Conservation (phyloP, 176 grass and related monocot genomes). For the Dactylis glomerata region DNA sequence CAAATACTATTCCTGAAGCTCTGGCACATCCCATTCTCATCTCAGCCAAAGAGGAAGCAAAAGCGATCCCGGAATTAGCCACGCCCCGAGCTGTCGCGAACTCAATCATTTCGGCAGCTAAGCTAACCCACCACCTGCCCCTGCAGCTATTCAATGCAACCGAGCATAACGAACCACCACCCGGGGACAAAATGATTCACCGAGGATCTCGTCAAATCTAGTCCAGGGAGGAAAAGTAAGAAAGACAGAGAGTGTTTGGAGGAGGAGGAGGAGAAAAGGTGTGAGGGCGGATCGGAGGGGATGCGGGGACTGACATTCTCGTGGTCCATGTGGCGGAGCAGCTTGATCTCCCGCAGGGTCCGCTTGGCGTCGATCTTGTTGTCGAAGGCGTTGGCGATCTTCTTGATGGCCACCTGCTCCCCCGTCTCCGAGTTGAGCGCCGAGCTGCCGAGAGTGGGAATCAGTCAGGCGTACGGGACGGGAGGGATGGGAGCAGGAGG, state of each 20-base stretch:
- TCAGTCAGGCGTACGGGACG: not conserved
- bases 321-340: conserved; percentile 98
- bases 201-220: not conserved
- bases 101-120: conserved; percentile 35
- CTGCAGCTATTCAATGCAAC: conserved; percentile 34
- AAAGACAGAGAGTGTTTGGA: too few relatives aligned
- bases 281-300: not conserved
- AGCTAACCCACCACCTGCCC: conserved; percentile 16
- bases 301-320: conserved; percentile 64
- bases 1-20: conserved; percentile 27
- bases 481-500: not conserved
- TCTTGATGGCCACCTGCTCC: conserved; percentile 99
- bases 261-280: too few relatives aligned
- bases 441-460: conserved; percentile 39
- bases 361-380: conserved; percentile 99
- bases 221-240: not conserved
- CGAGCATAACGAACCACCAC: not conserved
- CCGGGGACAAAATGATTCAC: not conserved
- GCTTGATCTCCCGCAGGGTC: conserved; percentile 96
- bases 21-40: not conserved
- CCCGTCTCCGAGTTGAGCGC: conserved; percentile 88
- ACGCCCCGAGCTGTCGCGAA: not conserved
- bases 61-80: conserved; percentile 4
- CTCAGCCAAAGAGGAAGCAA: not conserved
- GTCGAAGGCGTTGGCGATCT: conserved; percentile 99